Evolutionary conservation across 2,329 filamentous ascomycete species (phyloP).

Genomic region (Clonostachys rosea): DNA sequence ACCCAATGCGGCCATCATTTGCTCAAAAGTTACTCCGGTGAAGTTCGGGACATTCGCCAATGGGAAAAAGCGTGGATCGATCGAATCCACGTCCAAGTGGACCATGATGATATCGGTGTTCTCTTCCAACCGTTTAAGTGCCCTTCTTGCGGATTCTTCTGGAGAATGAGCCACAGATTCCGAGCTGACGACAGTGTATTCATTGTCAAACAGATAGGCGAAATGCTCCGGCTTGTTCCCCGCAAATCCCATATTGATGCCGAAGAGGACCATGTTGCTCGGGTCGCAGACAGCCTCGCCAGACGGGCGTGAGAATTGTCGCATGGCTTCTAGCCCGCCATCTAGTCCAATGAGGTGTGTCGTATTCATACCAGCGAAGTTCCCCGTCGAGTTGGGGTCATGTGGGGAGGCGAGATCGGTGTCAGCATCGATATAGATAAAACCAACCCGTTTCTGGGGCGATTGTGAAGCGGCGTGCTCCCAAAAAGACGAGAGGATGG

Average conservation of each 20-base stretch:
- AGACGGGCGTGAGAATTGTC: constrained; percentile 8
- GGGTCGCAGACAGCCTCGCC: constrained; percentile 9
- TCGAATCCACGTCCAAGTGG: background rate
- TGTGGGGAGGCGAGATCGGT: constrained; percentile 10
- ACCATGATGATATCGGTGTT: background rate
- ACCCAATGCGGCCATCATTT: constrained; percentile 8
- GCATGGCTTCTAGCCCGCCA: constrained; percentile 5
- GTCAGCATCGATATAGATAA: constrained; percentile 13
- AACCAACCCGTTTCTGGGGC: constrained; percentile 5
- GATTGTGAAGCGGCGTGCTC: background rate
- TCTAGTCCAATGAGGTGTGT: background rate
- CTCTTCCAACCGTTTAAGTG: background rate
- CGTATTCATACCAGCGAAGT: background rate
- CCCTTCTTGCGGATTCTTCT: background rate
- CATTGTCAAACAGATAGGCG: constrained; percentile 11
- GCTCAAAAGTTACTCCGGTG: constrained; percentile 9
- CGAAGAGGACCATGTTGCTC: constrained; percentile 10
- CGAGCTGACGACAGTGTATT: constrained; percentile 11
- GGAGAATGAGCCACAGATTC: background rate
- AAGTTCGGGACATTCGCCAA: constrained; percentile 11
- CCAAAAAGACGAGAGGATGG: background rate
- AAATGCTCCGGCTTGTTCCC: constrained; percentile 12
- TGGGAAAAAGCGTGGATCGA: constrained; percentile 10
- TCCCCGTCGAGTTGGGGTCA: constrained; percentile 8
- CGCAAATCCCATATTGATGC: constrained; percentile 9